These are phyloP conservation scores for Coniochaeta pulveracea DNA, from an alignment of 2,329 filamentous ascomycete genomes.

Conservation along the genomic window DNA sequence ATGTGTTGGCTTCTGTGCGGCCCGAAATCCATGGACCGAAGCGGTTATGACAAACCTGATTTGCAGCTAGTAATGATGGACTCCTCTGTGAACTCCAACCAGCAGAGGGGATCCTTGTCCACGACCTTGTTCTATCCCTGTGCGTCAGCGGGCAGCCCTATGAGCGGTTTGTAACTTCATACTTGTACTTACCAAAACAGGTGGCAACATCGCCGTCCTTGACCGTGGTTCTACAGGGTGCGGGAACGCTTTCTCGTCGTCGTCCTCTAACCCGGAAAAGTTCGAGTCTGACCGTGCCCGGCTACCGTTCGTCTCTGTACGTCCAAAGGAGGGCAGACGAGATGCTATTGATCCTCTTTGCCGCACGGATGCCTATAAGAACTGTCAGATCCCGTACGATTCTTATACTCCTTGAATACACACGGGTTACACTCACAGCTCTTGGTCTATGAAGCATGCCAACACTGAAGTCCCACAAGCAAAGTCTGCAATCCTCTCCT, in stretches of 20 bases:
- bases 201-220: conserved; percentile 75
- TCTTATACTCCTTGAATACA: too few species aligned
- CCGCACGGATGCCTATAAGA: conserved; percentile 42
- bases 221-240: conserved; percentile 80
- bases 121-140: conserved; percentile 74
- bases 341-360: conserved; percentile 45
- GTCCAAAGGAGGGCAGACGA: conserved; percentile 34
- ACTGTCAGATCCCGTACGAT: too few species aligned
- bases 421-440: conserved; percentile 39
- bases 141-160: not conserved
- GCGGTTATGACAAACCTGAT: conserved; percentile 60
- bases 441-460: conserved; percentile 92
- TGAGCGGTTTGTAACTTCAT: not conserved
- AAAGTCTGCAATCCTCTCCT: conserved; percentile 80
- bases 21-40: not conserved
- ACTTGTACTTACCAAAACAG: conserved; percentile 60
- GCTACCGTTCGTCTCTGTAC: conserved; percentile 52
- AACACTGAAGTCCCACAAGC: conserved; percentile 95
- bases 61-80: conserved; percentile 88
- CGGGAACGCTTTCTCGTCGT: conserved; percentile 50
- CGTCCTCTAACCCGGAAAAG: conserved; percentile 33
- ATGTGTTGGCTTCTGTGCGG: too few species aligned
- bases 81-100: conserved; percentile 88
- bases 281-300: conserved; percentile 63
- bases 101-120: conserved; percentile 77